Evolutionary conservation across 2,329 filamentous ascomycete genomes (phyloP).

Genomic region (Penicillium oxalicum): DNA sequence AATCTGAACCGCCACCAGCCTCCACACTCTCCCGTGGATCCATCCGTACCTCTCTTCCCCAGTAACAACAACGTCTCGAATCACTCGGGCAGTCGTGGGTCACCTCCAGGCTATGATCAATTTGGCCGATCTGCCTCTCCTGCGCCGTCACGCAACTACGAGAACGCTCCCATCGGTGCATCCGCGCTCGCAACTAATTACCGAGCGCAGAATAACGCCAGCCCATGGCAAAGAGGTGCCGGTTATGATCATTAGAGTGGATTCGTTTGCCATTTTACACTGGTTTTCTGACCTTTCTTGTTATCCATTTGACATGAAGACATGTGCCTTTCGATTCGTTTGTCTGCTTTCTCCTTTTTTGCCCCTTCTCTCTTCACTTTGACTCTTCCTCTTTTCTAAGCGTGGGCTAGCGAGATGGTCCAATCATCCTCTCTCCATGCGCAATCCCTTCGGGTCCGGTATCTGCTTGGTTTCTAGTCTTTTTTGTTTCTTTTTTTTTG

Average conservation of each 20-base stretch:
- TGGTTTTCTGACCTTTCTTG: constrained; percentile 21
- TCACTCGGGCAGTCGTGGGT: constrained; percentile 27
- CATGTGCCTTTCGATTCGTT: constrained; percentile 24
- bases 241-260: constrained; percentile 53
- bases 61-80: constrained; percentile 37
- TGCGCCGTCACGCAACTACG: constrained; percentile 26
- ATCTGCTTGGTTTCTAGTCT: constrained; percentile 12
- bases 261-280: constrained; percentile 9
- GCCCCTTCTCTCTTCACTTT: no score
- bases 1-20: constrained; percentile 30
- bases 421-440: constrained; percentile 18
- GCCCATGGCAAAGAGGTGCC: constrained; percentile 61
- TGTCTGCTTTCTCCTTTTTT: no score
- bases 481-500: no score
- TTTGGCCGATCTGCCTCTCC: constrained; percentile 27
- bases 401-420: constrained; percentile 24
- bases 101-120: constrained; percentile 35
- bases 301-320: constrained; percentile 31
- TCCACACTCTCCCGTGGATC: constrained; percentile 46
- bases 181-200: constrained; percentile 27
- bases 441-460: constrained; percentile 17
- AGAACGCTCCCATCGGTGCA: constrained; percentile 29
- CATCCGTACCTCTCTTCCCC: constrained; percentile 44
- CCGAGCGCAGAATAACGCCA: constrained; percentile 49
- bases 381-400: constrained; percentile 3